Evolutionary conservation across 306 rosid genomes (phyloP).

Genomic region (Luffa aegyptiaca): DNA sequence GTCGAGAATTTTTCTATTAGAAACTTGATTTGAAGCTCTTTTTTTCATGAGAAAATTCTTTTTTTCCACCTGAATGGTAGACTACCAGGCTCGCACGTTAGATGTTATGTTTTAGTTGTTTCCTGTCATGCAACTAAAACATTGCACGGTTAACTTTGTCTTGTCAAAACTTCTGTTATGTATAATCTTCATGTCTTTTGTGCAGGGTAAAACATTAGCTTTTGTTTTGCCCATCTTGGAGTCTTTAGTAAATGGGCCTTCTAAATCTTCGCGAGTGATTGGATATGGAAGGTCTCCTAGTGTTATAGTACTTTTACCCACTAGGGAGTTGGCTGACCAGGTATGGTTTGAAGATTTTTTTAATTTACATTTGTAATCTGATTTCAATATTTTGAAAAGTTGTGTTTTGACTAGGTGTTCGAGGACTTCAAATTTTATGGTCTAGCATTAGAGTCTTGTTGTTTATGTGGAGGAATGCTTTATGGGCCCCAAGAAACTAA

Average conservation of each 20-base stretch:
- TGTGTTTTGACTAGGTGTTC: constrained; percentile 32
- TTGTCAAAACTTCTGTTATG: not conserved
- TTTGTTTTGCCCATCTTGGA: constrained; percentile 86
- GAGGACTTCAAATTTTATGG: constrained; percentile 83
- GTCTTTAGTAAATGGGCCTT: constrained; percentile 57
- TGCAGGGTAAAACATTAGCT: constrained; percentile 88
- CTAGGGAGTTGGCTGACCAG: constrained; percentile 86
- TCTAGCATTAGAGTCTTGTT: constrained; percentile 39
- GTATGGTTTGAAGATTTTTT: constrained; percentile 18
- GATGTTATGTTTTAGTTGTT: not conserved
- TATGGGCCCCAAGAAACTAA: constrained; percentile 38
- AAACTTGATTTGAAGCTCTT: not conserved
- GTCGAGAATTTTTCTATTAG: not conserved
- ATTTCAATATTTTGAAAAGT: not conserved
- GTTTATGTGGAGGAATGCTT: constrained; percentile 75
- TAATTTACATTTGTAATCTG: not conserved
- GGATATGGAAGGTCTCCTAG: constrained; percentile 68
- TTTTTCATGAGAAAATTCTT: not conserved
- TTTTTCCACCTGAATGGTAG: not conserved
- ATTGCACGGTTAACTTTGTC: not conserved
- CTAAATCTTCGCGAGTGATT: constrained; percentile 34
- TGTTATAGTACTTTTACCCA: constrained; percentile 89
- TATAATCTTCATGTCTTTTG: not conserved
- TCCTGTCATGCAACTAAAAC: not conserved
- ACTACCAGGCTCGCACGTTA: not conserved